Evolutionary conservation across 1,284 basidiomycete species (phyloP).

Genomic region (Psilocybe mexicana): DNA sequence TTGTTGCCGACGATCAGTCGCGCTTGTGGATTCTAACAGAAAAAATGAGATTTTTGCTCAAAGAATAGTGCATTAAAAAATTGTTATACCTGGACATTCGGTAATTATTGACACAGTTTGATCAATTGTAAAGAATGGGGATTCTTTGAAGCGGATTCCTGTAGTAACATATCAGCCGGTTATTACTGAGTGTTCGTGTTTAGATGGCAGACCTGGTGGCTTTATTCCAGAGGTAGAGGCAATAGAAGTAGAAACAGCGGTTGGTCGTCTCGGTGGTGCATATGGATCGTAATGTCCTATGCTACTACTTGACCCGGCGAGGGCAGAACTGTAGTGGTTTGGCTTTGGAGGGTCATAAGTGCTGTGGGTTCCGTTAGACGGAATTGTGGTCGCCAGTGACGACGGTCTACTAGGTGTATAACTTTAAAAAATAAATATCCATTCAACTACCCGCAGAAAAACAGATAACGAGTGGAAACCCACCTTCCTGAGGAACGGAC

Average conservation of each 20-base stretch:
- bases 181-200: slow-evolving; percentile 8
- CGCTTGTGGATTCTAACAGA: slow-evolving; percentile 66
- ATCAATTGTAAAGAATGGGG: slow-evolving; percentile 75
- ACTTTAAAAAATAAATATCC: slow-evolving; percentile 23
- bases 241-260: slow-evolving; percentile 32
- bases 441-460: background rate
- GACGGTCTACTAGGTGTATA: slow-evolving; percentile 32
- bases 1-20: slow-evolving; percentile 72
- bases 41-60: background rate
- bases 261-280: slow-evolving; percentile 52
- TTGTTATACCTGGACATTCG: slow-evolving; percentile 76
- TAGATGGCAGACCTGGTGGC: slow-evolving; percentile 26
- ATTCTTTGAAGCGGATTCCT: slow-evolving; percentile 78
- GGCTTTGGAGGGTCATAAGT: slow-evolving; percentile 28
- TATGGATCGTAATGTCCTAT: slow-evolving; percentile 61
- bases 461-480: slow-evolving; percentile 35
- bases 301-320: slow-evolving; percentile 28
- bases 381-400: slow-evolving; percentile 24
- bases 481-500: slow-evolving; percentile 62
- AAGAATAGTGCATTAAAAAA: background rate
- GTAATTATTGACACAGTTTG: slow-evolving; percentile 61
- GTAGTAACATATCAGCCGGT: slow-evolving; percentile 15
- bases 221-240: slow-evolving; percentile 34
- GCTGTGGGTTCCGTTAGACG: slow-evolving; percentile 25
- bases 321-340: slow-evolving; percentile 21